These are phyloP conservation scores for Acacia melanoxylon DNA, from an alignment of 306 rosid species.

Conservation along the genomic window DNA sequence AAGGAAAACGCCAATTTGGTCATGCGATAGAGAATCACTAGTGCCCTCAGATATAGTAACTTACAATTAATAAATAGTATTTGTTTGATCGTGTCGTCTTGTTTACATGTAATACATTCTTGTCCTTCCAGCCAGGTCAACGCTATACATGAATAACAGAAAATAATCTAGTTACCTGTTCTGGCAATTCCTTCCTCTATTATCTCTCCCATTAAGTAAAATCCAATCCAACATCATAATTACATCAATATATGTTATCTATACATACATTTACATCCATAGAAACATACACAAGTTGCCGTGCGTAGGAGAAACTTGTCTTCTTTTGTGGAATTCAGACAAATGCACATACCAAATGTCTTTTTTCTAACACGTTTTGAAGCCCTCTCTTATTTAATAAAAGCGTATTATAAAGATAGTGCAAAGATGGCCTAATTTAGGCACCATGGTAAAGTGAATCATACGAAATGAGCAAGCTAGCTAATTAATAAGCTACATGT, in stretches of 20 bases:
- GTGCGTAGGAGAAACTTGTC: neutral
- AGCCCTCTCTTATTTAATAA: neutral
- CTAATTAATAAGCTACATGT: neutral
- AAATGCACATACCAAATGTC: neutral
- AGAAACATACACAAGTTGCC: neutral
- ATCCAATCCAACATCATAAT: neutral
- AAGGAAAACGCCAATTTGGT: neutral
- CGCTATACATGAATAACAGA: too few species aligned
- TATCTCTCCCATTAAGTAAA: neutral
- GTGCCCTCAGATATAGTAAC: neutral
- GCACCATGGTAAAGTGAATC: neutral
- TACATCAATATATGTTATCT: neutral
- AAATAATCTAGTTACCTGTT: neutral
- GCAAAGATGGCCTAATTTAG: neutral
- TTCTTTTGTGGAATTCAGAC: neutral
- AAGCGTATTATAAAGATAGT: neutral
- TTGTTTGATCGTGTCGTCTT: neutral
- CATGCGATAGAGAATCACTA: constrained; percentile 18
- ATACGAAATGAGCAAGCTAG: neutral
- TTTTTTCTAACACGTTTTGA: neutral
- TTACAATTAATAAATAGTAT: constrained; percentile 7
- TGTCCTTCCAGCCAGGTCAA: neutral
- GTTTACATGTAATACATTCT: neutral
- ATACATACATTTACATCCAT: neutral
- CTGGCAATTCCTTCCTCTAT: too few species aligned